Base-by-base conservation (phyloP, 371 early-diverging fungal genomes). In the Mucor irregularis region DNA sequence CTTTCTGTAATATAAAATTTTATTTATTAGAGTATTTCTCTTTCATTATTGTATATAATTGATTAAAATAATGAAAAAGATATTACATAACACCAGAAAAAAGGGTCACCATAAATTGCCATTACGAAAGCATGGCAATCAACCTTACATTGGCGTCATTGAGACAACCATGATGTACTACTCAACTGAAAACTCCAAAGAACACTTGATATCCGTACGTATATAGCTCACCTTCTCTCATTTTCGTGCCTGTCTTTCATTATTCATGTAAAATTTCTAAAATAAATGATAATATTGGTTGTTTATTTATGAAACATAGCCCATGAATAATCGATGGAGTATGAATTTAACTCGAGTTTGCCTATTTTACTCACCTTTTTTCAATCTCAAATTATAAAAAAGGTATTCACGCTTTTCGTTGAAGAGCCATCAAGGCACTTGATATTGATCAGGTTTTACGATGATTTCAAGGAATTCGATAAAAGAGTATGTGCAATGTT, bases 391-490 rank as follows among this genome's bases (percentile, higher is more conserved):
- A n/a, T n/a, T n/a, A n/a, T n/a, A n/a, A n/a, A n/a, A n/a, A n/a
- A n/a, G 85, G 81, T 83, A 1, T 84, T 80, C 49, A 81, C 73
- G 30, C 65, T 84, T 21, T 74, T 82, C 40, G 73, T 81, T 9
- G 83, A 84, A 51, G 76, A 81, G 29, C 48, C 65, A 16, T 49
- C 69, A 24, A 64, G 74, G 31, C 71, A 80, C 48, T 66, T 80
- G 30, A 64, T 74, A 16, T 62, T 85, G 13, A 73, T 76, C 14
- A 74, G 86, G 17, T 82, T 78, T 51, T 76, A 81, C 34, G 68
- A 80, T 30, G 86, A 85, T 55, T 83, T 85, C 58, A 33, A 74
- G 37, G 83, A 83, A 28, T 80, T 85, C 65, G 80, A 85, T 61
- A 74, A 76, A 54, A 81, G 73, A 71, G 86, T 82, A 74, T 26